Evolutionary conservation across 176 grass and related monocot species (phyloP), one percentile per base, ranked within the genome.

Genomic region (Saccharum officinarum): DNA sequence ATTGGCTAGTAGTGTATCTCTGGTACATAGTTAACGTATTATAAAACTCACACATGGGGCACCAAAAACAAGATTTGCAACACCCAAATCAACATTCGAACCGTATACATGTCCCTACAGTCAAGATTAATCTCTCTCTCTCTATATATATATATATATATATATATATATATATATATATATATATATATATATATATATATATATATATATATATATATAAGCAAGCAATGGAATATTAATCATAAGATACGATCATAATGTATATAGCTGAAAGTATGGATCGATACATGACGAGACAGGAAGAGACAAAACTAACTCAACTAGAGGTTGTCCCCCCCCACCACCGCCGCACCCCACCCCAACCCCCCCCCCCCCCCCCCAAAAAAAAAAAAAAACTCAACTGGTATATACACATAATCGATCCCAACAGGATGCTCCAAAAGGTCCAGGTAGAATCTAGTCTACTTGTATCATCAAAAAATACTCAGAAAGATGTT

Each of bases 211-310:
- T 26, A 10, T 69, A 45, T 44, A 37, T 6, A 10, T 20, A 41
- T 26, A 73, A 74, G 73, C n/a, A 40, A 47, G 30, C 10, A 64
- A 74, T 50, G 40, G 40, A 54, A n/a, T 47, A 17, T 41, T 75
- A 76, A 85, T 59, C 78, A 82, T 87, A 68, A 87, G 71, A 76
- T 87, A 46, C 18, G 62, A 3, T 82, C 25, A 44, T 60, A 59
- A 38, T 66, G 57, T 76, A 73, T 36, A 57, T 82, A 46, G 47
- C 15, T 52, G 49, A 18, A 52, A 54, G 50, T 20, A 54, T 2
- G 20, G 17, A 54, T 54, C 50, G 50, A 54, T 54, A 7, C 16
- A 54, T 60, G 79, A 45, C 10, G 54, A 22, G 79, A 76, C 71
- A 81, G 18, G 37, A 87, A 82, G 12, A 46, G 22, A 44, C 49